Evolutionary conservation across 257 asterid genomes (phyloP).

Genomic region (Solanum tarapatanum): DNA sequence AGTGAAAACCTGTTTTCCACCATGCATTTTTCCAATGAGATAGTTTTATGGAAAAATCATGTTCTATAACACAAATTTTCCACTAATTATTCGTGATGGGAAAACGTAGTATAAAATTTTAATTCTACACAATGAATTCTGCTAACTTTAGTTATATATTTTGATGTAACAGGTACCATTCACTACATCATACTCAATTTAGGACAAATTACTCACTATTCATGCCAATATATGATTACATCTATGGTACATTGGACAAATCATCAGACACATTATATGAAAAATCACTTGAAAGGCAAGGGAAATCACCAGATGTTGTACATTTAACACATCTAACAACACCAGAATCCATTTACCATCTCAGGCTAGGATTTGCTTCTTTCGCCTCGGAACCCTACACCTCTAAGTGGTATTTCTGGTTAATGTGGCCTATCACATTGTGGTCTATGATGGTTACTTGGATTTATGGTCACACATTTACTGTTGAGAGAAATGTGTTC

Average conservation of each 20-base stretch:
- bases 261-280: conserved; percentile 52
- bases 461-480: conserved; percentile 44
- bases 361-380: conserved; percentile 61
- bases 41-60: too few species aligned
- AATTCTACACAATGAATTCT: background rate
- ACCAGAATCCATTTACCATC: conserved; percentile 67
- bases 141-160: background rate
- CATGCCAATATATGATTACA: conserved; percentile 83
- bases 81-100: too few species aligned
- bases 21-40: too few species aligned
- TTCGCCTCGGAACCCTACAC: conserved; percentile 53
- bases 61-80: too few species aligned
- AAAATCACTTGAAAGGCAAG: conserved; percentile 32
- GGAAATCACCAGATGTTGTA: conserved; percentile 56
- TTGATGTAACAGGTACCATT: conserved; percentile 50
- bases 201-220: conserved; percentile 79
- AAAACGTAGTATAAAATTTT: background rate
- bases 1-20: too few species aligned
- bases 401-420: conserved; percentile 56
- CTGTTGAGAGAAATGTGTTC: conserved; percentile 60
- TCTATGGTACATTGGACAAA: conserved; percentile 59
- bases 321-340: conserved; percentile 75
- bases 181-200: conserved; percentile 84
- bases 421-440: conserved; percentile 79
- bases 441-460: conserved; percentile 58